These are phyloP conservation scores for Coriaria nepalensis DNA, from an alignment of 306 rosid genomes.

Conservation along the genomic window DNA sequence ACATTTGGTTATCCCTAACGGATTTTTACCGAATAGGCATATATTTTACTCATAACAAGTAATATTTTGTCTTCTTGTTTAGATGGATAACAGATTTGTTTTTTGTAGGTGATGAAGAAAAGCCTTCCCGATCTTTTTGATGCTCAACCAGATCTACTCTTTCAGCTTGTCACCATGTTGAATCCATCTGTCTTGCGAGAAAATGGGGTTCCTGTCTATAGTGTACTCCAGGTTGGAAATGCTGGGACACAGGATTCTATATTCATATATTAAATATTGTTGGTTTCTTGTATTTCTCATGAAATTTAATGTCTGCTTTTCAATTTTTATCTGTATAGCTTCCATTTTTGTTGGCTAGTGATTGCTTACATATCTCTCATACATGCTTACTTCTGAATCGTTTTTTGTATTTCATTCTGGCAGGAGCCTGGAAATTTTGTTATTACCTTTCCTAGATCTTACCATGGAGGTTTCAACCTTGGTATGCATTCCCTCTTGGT, in stretches of 20 bases:
- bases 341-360: neutral
- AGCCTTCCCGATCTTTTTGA: conserved; percentile 98
- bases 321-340: neutral
- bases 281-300: conserved; percentile 1
- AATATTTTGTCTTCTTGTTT: too few relatives aligned
- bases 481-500: conserved; percentile 36
- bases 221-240: conserved; percentile 61
- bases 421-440: conserved; percentile 99
- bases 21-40: too few relatives aligned
- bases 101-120: conserved; percentile 76
- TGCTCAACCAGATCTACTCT: conserved; percentile 91
- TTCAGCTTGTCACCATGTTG: conserved; percentile 97
- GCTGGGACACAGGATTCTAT: neutral
- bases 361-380: neutral
- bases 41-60: too few relatives aligned
- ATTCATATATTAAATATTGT: neutral
- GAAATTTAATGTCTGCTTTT: neutral
- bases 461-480: conserved; percentile 96
- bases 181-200: conserved; percentile 93
- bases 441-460: conserved; percentile 90
- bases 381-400: too few relatives aligned
- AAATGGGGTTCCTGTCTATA: conserved; percentile 82
- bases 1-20: too few relatives aligned
- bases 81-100: neutral
- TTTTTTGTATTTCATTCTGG: conserved; percentile 20